Conservation (phyloP, 208 protist species). For the Leishmania aethiopica region DNA sequence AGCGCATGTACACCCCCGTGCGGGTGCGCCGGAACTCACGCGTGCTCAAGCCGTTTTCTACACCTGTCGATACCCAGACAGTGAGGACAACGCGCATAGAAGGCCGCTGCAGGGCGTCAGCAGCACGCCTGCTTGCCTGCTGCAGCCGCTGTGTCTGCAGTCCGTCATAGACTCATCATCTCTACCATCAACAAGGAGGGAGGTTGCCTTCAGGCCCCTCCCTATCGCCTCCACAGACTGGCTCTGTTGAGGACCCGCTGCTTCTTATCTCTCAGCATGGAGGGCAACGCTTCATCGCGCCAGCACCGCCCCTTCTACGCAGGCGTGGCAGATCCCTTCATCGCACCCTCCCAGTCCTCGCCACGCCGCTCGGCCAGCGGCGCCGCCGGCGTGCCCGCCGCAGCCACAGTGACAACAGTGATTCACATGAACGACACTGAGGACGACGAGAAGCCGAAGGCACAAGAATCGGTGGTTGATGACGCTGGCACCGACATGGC, state of each 20-base stretch:
- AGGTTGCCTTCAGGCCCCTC: background rate
- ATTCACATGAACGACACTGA: conserved; percentile 2
- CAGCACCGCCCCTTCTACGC: background rate
- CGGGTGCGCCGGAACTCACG: background rate
- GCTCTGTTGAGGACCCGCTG: background rate
- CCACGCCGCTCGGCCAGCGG: background rate
- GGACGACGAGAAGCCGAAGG: background rate
- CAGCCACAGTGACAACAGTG: conserved; percentile 2
- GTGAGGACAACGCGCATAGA: background rate
- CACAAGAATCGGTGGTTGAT: background rate
- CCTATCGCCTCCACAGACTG: background rate
- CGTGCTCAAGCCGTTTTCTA: background rate
- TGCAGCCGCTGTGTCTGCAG: background rate
- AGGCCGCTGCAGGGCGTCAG: background rate
- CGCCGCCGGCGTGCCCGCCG: background rate
- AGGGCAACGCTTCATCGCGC: background rate
- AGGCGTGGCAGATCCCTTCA: background rate
- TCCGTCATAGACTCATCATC: background rate
- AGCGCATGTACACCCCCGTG: background rate
- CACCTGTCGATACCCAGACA: background rate
- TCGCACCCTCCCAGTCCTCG: background rate
- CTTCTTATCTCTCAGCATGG: background rate
- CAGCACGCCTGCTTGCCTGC: background rate
- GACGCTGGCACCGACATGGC: background rate
- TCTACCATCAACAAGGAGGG: background rate